Conservation (phyloP, 2,329 filamentous ascomycete species). For the Verticillium zaregamsianum region DNA sequence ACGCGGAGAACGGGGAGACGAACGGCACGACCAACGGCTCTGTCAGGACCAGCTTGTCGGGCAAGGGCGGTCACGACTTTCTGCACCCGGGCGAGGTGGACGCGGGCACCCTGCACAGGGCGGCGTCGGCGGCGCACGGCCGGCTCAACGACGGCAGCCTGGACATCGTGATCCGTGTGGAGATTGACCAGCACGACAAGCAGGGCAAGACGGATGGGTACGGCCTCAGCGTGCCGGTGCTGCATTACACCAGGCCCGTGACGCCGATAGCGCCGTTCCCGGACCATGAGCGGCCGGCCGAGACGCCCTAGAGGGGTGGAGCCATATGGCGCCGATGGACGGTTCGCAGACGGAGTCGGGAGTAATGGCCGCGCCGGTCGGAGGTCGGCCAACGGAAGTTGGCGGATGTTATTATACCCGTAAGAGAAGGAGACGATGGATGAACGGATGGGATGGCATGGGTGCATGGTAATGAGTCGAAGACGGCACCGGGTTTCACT, state of each 20-base stretch:
- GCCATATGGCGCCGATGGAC: not conserved
- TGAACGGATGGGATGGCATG: not conserved
- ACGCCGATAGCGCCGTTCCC: conserved; percentile 14
- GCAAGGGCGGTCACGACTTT: conserved; percentile 64
- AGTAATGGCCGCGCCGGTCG: not conserved
- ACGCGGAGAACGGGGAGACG: conserved; percentile 13
- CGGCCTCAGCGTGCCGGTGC: conserved; percentile 75
- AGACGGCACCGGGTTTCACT: not conserved
- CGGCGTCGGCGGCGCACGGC: conserved; percentile 57
- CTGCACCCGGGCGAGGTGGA: conserved; percentile 73
- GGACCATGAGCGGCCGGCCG: not conserved
- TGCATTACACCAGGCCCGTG: conserved; percentile 38
- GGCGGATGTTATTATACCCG: not conserved
- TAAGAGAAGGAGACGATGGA: not conserved
- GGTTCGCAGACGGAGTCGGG: not conserved
- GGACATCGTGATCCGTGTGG: conserved; percentile 81
- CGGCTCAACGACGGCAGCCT: conserved; percentile 57
- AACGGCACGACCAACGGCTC: conserved; percentile 5
- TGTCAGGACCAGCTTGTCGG: conserved; percentile 21
- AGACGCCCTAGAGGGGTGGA: not conserved
- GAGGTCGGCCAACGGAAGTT: not conserved
- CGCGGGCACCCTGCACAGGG: conserved; percentile 74
- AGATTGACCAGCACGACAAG: conserved; percentile 78
- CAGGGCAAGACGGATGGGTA: conserved; percentile 79
- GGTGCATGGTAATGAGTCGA: not conserved